phyloP scores from a whole-genome alignment of 2,329 filamentous ascomycete species.

The Exserohilum rostratum region DNA sequence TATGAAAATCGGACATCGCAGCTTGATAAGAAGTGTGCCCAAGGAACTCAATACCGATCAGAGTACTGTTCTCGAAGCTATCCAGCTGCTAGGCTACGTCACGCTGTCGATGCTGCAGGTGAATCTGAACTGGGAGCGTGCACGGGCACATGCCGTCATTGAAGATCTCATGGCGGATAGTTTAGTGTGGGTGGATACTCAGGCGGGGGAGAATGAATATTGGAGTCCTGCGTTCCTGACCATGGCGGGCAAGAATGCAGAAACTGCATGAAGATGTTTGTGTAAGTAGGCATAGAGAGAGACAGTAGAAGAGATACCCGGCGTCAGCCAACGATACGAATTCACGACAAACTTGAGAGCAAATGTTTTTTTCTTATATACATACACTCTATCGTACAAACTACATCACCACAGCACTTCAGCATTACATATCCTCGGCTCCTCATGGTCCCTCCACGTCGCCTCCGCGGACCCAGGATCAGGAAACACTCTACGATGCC shows the following conservation, averaged over 20 bases:
- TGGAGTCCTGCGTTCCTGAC: conserved; percentile 82
- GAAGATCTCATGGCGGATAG: conserved; percentile 89
- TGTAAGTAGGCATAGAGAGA: neutral
- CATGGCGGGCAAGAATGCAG: conserved; percentile 11
- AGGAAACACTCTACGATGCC: conserved; percentile 58
- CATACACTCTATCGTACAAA: neutral
- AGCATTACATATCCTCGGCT: conserved; percentile 52
- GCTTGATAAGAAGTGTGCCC: conserved; percentile 90
- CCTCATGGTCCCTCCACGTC: conserved; percentile 41
- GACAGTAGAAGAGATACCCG: conserved; percentile 23
- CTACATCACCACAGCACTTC: conserved; percentile 56
- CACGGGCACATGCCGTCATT: conserved; percentile 84
- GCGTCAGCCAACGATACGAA: conserved; percentile 8
- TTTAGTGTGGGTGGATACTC: conserved; percentile 91
- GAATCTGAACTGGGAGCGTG: conserved; percentile 84
- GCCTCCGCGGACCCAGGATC: conserved; percentile 14
- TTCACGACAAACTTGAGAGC: neutral
- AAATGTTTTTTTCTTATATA: neutral
- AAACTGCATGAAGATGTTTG: neutral
- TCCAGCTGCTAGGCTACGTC: conserved; percentile 87
- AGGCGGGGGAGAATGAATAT: conserved; percentile 87
- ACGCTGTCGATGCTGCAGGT: conserved; percentile 85
- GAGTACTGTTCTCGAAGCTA: conserved; percentile 87
- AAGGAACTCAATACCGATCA: conserved; percentile 96
- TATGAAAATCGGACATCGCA: conserved; percentile 79